A percentile compares a stretch with the other conserved stretches of the same genome.
Evolutionary conservation across 768 basidiomycete genomes (phyloP).

Genomic region (Boletus patriciae): DNA sequence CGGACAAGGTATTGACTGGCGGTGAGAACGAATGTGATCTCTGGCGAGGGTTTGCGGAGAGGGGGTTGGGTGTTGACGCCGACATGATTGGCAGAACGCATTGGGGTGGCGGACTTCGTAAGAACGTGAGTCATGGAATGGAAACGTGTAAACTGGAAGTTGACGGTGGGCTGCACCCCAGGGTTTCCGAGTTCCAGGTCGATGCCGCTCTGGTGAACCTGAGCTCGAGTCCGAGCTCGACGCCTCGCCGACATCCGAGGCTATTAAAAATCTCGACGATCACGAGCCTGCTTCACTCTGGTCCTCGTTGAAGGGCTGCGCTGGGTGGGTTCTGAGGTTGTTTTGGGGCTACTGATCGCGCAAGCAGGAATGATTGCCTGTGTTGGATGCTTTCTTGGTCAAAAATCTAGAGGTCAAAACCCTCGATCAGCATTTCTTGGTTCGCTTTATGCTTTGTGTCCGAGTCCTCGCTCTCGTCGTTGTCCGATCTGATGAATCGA

Average conservation of each 20-base stretch:
- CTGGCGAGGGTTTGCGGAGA: conserved; percentile 78
- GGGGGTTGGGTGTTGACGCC: conserved; percentile 81
- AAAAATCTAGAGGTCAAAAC: neutral
- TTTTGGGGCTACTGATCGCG: conserved; percentile 14
- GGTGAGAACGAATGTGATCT: conserved; percentile 88
- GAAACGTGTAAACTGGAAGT: neutral
- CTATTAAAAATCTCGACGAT: conserved; percentile 32
- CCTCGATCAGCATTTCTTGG: neutral
- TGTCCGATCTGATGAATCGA: neutral
- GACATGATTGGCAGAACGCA: conserved; percentile 70
- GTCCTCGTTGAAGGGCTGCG: conserved; percentile 12
- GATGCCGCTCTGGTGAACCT: conserved; percentile 32
- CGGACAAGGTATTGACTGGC: conserved; percentile 82
- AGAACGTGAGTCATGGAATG: conserved; percentile 43
- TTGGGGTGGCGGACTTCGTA: conserved; percentile 87
- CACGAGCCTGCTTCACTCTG: conserved; percentile 10
- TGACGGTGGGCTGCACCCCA: conserved; percentile 14
- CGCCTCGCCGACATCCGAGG: conserved; percentile 17
- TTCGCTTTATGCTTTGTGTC: neutral
- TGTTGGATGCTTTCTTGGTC: neutral
- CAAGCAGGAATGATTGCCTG: neutral
- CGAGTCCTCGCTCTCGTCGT: neutral
- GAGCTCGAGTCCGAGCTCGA: neutral
- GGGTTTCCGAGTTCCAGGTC: conserved; percentile 41
- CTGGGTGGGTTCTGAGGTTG: conserved; percentile 20